Conservation (phyloP, 345 rosid genomes). For the Kernera saxatilis region DNA sequence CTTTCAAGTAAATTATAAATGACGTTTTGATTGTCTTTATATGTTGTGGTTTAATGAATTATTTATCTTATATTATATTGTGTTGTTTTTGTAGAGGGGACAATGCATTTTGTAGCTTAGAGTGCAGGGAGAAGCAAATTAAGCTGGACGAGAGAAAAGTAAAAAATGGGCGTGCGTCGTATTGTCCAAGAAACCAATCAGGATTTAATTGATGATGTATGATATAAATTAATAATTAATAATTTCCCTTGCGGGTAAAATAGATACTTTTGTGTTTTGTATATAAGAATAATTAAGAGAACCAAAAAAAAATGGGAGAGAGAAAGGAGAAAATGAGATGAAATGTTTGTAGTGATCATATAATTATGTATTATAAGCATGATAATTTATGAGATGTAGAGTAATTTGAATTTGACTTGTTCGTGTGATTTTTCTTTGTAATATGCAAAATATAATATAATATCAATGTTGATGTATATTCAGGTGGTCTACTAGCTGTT, state of each 20-base stretch:
- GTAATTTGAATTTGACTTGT: not conserved
- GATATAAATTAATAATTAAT: not conserved
- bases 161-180: slow-evolving; percentile 20
- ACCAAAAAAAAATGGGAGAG: too few species aligned
- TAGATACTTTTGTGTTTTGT: not conserved
- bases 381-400: not conserved
- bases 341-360: slow-evolving; percentile 7
- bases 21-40: not conserved
- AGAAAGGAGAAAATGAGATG: not conserved
- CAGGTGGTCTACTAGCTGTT: slow-evolving; percentile 15
- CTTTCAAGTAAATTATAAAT: not conserved
- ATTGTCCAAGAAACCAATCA: slow-evolving; percentile 6
- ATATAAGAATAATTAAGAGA: not conserved
- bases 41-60: not conserved
- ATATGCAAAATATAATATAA: not conserved
- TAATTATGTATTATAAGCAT: not conserved
- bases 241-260: not conserved
- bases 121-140: slow-evolving; percentile 77
- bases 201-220: not conserved
- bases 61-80: not conserved
- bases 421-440: not conserved
- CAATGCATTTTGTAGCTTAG: slow-evolving; percentile 84
- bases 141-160: slow-evolving; percentile 58
- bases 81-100: slow-evolving; percentile 50
- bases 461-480: not conserved